Percentiles rank a stretch among this genome's conserved stretches.
phyloP scores from a whole-genome alignment of 371 early-diverging fungal genomes.

The Haplosporangium sp. region DNA sequence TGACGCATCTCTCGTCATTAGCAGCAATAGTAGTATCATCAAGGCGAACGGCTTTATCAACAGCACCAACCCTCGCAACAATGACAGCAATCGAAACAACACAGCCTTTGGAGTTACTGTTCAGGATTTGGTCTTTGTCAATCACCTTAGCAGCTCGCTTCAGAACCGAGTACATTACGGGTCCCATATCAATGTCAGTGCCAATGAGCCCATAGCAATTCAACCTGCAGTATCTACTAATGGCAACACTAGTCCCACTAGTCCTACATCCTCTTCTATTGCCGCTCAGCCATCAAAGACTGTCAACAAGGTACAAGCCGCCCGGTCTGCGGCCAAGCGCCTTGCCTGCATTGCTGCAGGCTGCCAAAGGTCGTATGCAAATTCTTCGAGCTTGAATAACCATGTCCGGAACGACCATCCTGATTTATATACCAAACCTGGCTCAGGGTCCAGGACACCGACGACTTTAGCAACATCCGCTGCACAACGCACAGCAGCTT shows the following conservation, averaged over 20 bases:
- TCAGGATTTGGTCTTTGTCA: constrained; percentile 19
- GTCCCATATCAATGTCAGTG: constrained; percentile 20
- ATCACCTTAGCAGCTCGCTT: constrained; percentile 7
- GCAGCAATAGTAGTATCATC: background rate
- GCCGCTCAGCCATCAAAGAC: constrained; percentile 5
- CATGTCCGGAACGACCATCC: constrained; percentile 43
- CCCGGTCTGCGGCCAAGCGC: constrained; percentile 17
- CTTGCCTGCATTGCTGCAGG: constrained; percentile 16
- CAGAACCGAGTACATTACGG: constrained; percentile 29
- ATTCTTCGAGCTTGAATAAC: constrained; percentile 19
- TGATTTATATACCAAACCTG: constrained; percentile 7
- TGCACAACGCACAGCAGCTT: constrained; percentile 1
- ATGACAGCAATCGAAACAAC: constrained; percentile 1
- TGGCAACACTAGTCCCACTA: background rate
- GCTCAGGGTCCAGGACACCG: background rate
- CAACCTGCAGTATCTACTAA: background rate
- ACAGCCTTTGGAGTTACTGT: constrained; percentile 13
- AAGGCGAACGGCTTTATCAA: background rate
- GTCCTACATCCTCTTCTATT: background rate
- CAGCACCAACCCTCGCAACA: background rate
- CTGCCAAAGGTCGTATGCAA: constrained; percentile 38
- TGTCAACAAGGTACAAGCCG: constrained; percentile 3
- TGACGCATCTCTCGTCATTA: background rate
- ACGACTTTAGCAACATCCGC: background rate
- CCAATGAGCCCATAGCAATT: constrained; percentile 12